Conservation (phyloP, 495 filamentous ascomycete genomes). For the Penicillium macrosclerotiorum region DNA sequence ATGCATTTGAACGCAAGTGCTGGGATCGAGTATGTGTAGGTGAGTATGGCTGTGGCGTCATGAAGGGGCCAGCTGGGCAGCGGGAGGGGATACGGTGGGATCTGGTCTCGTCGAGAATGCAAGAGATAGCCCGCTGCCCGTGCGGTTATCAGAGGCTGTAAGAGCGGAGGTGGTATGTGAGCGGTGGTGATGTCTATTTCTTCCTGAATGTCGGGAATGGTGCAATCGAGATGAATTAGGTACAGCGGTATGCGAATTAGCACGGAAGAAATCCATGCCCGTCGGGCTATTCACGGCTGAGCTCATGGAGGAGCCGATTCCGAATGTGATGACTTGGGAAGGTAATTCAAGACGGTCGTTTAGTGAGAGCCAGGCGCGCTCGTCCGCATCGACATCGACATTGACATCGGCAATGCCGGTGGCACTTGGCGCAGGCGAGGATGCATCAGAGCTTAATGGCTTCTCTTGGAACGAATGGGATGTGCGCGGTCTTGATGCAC, state of each 20-base stretch:
- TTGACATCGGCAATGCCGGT: constrained; percentile 14
- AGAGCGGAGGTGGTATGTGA: constrained; percentile 36
- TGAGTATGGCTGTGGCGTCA: constrained; percentile 25
- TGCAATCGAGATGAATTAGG: constrained; percentile 1
- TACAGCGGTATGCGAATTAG: constrained; percentile 3
- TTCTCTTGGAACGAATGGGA: constrained; percentile 13
- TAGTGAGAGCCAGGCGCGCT: constrained; percentile 68
- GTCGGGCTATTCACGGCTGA: constrained; percentile 11
- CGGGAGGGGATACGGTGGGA: constrained; percentile 10
- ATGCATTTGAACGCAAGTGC: neutral
- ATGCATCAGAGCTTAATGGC: constrained; percentile 23
- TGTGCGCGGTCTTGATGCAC: constrained; percentile 22
- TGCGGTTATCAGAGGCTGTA: constrained; percentile 9
- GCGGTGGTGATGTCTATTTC: constrained; percentile 31
- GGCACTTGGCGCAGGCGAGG: constrained; percentile 39
- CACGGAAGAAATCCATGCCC: neutral
- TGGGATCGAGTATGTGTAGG: constrained; percentile 8
- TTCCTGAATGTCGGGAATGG: neutral
- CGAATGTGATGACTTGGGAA: constrained; percentile 31
- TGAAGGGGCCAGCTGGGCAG: constrained; percentile 16
- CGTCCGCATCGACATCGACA: constrained; percentile 45
- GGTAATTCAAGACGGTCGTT: constrained; percentile 73
- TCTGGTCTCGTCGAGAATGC: constrained; percentile 23
- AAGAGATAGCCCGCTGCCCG: constrained; percentile 15
- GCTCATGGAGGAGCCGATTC: constrained; percentile 9